Evolutionary conservation across 495 filamentous ascomycete genomes (phyloP).

Genomic region (Podospora didyma): DNA sequence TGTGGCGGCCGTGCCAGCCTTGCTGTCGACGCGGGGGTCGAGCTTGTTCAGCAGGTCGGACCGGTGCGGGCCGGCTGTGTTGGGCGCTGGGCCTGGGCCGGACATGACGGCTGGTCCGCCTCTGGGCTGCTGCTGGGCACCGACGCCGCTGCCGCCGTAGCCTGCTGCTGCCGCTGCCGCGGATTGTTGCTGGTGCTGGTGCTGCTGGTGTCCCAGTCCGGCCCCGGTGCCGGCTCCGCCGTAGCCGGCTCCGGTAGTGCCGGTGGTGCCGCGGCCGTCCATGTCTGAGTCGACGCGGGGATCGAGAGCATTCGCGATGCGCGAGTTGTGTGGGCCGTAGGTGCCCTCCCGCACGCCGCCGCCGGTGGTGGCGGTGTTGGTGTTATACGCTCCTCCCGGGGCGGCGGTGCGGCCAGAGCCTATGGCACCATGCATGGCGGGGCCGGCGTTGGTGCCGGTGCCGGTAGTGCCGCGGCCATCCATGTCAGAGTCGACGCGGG

Average conservation of each 20-base stretch:
- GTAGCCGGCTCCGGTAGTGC: not conserved
- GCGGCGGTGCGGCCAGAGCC: not conserved
- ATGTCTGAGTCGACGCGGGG: constrained; percentile 44
- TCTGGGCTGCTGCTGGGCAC: no score
- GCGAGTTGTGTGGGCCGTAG: constrained; percentile 32
- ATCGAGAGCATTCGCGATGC: constrained; percentile 41
- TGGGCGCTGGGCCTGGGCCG: constrained; percentile 28
- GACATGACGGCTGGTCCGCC: constrained; percentile 1
- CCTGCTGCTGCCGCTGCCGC: not conserved
- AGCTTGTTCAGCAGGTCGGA: constrained; percentile 48
- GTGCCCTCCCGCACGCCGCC: constrained; percentile 27
- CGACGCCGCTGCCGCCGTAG: not conserved
- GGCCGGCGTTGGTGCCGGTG: not conserved
- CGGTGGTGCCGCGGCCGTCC: constrained; percentile 28
- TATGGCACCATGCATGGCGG: not conserved
- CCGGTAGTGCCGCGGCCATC: constrained; percentile 26
- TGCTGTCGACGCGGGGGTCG: constrained; percentile 46
- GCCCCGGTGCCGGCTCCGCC: not conserved
- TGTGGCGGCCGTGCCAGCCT: constrained; percentile 5
- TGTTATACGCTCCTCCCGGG: not conserved
- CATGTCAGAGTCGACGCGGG: constrained; percentile 42
- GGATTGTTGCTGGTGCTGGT: not conserved
- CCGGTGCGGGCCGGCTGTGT: constrained; percentile 47
- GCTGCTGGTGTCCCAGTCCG: not conserved
- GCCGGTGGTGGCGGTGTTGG: not conserved